Evolutionary conservation across 208 protist species (phyloP), one percentile per base, ranked within the genome.

Genomic region (Naegleria fowleri): DNA sequence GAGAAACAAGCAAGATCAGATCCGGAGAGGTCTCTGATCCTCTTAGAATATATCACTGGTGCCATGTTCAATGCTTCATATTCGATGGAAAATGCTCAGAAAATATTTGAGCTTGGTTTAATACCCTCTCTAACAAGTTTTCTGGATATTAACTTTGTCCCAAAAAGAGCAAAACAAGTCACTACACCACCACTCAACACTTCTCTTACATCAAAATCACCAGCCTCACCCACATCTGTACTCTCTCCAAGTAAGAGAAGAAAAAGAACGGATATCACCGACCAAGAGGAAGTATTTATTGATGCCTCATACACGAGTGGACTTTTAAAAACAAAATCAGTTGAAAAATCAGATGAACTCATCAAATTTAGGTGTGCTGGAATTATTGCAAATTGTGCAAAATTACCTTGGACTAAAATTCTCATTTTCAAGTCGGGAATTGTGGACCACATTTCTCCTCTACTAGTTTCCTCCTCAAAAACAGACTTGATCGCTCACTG

Each of bases 341-440:
- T 87, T 48, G 36, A 25, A 40, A 87, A 87, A 40, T 52, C 29
- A 29, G 83, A 87, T 25, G 40, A 87, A 5, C 11, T 41, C 0
- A 51, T 87, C 22, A 87, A 87, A n/a, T 40, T 87, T 51, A 40
- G 22, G 15, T 87, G 83, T 87, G 33, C 83, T 51, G 83, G 83
- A 87, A 51, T 87, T 25, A 52, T 87, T 22, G 33, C 40, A 4
- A 87, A 87, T 87, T 87, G 36, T 33, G 83, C 83, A 52, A 40
- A 15, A 40, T n/a, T 87, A 16, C 40, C 36, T 52, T 29, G 40
- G 36, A 40, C 29, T 13, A 22, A 51, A 87, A 0, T 40, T 1
- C 4, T 51, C 0, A 87, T 87, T 22, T 51, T 40, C 33, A 51
- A 87, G 15, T 40, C 36, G 6, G 83, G 41, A 40, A 51, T 87